Evolutionary conservation across 331 rosid genomes (phyloP), one percentile per base, ranked within the genome.

Genomic region (Acacia concinna): DNA sequence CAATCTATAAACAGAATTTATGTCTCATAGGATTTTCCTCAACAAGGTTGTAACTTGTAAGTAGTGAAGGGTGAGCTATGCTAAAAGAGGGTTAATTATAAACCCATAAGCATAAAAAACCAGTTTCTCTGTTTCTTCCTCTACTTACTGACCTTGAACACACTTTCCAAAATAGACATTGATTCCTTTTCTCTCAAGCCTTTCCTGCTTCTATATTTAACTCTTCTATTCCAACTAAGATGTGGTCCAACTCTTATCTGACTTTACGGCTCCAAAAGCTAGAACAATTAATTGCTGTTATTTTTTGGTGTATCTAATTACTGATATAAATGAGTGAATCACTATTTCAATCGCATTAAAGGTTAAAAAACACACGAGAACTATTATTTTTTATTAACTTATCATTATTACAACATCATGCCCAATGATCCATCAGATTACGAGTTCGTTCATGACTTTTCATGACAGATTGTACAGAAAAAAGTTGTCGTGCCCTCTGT

Each of bases 221-320:
- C 70, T 28, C 23, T 31, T 4, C 30, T 31, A 68, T 78, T 66
- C 32, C 1, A 56, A 21, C 40, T 49, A 75, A 57, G 79, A 23
- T 71, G 74, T 78, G 88, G 87, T 80, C 85, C 77, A 21, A 37
- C 12, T 40, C 73, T 57, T 69, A 79, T 67, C 82, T 49, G 71
- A 87, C 68, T 79, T 85, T 80, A 82, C 51, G 38, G 83, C 86
- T 83, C 51, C 81, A 78, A 35, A 68, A 80, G 38, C 66, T 63
- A 68, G 9, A 77, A 49, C 40, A 32, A 54, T 68, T 44, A 68
- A 69, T 14, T 69, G 57, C 34, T 25, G 37, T 25, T 40, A 15
- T 23, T 14, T 40, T 68, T 38, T 40, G 73, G 35, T 68, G 73
- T 10, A 40, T 68, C 31, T 30, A 40, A 34, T 56, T 56, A 49